Base-by-base conservation (phyloP, 148 eudicot genomes). In the Chenopodium berlandieri region DNA sequence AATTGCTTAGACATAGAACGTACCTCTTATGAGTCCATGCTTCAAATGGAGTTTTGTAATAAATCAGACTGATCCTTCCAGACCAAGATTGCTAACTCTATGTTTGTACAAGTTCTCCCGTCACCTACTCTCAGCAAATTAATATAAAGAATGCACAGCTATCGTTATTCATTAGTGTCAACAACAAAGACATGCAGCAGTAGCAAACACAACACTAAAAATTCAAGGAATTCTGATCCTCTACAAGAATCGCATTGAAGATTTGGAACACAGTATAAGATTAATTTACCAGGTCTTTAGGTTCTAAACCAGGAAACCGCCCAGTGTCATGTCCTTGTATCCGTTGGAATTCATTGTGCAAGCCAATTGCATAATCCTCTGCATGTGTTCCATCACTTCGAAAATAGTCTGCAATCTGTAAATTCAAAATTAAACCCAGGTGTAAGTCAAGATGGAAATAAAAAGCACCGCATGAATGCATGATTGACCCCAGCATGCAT, bases 381-480 rank as follows among this genome's bases (percentile, higher is more conserved):
- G 94, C 88, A 75, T 77, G 75, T 69, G 87, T 81, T 78, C 97
- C 96, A 77, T 88, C 91, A 88, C 92, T 92, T 85, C 84, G 89
- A 80, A 93, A 82, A 86, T 85, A 95, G 83, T 95, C 97, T 60
- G 97, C 94, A 50, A 91, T 91, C 98, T 95, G 90, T 79, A 88
- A 60, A 23, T 56, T 80, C 30, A 46, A 40, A 40, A 6, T 40
- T 40, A 40, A 40, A 40, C 44, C 44, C 8, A 40, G 50, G 50
- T 71, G 10, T 10, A 46, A 72, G 60, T 46, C 30, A 23, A 6
- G 14, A 46, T 1, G 22, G 58, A 52, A 6, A 25, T 30, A 32
- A 60, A 10, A 7, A 31, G n/a, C 48, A 32, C 71, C 22, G 4
- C 72, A 65, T 27, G 30, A 27, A 27, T 27, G 30, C 30, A 27